phyloP scores from a whole-genome alignment of 331 rosid species.

The Pyrus hybrid region DNA sequence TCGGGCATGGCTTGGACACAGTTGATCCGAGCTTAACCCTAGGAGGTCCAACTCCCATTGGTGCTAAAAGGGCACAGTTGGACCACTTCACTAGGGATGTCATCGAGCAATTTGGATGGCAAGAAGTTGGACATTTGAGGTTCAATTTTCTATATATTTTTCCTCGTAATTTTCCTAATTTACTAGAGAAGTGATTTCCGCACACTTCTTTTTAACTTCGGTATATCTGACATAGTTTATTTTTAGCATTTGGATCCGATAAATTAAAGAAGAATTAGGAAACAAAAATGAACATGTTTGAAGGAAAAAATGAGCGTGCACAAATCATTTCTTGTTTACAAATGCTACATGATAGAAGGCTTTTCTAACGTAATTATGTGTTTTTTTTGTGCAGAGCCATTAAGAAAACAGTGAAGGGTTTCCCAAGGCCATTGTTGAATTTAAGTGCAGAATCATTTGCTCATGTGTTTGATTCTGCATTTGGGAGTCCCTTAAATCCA shows the following conservation, averaged over 20 bases:
- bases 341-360: no score
- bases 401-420: not conserved
- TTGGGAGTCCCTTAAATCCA: slow-evolving; percentile 21
- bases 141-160: not conserved
- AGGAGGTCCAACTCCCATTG: slow-evolving; percentile 66
- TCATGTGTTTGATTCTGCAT: slow-evolving; percentile 39
- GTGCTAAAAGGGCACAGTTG: slow-evolving; percentile 45
- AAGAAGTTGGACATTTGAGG: slow-evolving; percentile 90
- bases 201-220: no score
- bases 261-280: no score
- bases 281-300: no score
- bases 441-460: slow-evolving; percentile 41
- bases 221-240: no score
- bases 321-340: no score
- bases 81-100: slow-evolving; percentile 26
- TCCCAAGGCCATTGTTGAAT: no score
- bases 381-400: slow-evolving; percentile 28
- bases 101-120: slow-evolving; percentile 58
- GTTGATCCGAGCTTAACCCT: slow-evolving; percentile 10
- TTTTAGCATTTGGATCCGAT: no score
- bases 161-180: no score
- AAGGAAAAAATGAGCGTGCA: no score
- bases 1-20: slow-evolving; percentile 43
- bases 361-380: no score
- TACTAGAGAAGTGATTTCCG: no score